phyloP scores from a whole-genome alignment of 495 filamentous ascomycete genomes.

The Aspergillus biplanus region DNA sequence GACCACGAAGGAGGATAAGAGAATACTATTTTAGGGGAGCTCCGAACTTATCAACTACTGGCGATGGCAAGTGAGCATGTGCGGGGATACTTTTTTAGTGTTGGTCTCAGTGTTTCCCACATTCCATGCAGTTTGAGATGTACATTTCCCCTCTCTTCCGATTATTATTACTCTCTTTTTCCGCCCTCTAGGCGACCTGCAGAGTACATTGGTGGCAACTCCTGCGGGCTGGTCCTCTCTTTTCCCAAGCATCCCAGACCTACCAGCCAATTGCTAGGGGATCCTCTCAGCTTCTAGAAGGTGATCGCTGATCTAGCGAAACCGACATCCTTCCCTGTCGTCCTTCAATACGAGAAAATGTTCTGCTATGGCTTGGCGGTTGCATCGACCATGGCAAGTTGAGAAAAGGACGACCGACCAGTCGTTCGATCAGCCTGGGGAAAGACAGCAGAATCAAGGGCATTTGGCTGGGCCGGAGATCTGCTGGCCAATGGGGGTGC shows the following conservation, averaged over 20 bases:
- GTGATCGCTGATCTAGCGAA: background rate
- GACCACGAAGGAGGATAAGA: background rate
- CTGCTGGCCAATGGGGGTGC: slow-evolving; percentile 4
- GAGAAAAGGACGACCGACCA: too few species aligned
- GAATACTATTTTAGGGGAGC: background rate
- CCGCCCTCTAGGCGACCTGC: background rate
- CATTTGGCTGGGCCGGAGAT: background rate
- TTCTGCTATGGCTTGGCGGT: background rate
- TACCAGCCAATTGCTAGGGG: background rate
- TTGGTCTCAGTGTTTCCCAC: background rate
- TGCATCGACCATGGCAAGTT: background rate
- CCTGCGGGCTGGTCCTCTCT: background rate
- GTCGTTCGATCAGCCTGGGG: too few species aligned
- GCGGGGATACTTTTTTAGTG: background rate
- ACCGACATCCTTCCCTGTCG: background rate
- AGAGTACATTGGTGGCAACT: too few species aligned
- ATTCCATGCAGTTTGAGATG: background rate
- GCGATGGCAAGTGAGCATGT: background rate
- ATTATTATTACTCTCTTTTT: background rate
- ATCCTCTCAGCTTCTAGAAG: background rate
- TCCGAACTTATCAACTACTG: background rate
- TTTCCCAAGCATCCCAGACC: background rate
- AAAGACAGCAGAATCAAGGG: background rate
- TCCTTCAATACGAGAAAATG: background rate
- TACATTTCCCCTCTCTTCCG: too few species aligned